Conservation (phyloP, 768 basidiomycete genomes). For the Kwoniella dejecticola region DNA sequence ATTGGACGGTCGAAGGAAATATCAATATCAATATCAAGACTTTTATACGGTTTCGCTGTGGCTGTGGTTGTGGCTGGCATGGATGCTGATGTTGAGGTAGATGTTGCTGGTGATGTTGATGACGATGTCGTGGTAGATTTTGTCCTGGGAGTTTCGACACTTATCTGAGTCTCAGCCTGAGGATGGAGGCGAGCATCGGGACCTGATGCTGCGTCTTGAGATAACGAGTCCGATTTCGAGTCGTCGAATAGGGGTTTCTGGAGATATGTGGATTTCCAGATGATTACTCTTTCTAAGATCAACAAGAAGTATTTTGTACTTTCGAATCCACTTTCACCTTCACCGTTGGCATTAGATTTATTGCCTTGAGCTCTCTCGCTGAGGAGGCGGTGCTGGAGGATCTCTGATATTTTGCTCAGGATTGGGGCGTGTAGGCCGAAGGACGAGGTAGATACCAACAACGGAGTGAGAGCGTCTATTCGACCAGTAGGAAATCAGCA, state of each 20-base stretch:
- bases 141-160: no score
- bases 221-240: not conserved
- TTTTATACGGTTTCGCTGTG: not conserved
- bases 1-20: conserved; percentile 8
- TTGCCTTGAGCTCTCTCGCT: no score
- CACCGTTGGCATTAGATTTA: not conserved
- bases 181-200: no score
- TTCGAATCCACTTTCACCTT: not conserved
- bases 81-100: no score
- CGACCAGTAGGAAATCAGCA: no score
- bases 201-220: not conserved
- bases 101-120: no score
- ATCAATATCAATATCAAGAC: conserved; percentile 1
- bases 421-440: conserved; percentile 15
- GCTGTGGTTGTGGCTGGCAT: not conserved
- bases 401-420: not conserved
- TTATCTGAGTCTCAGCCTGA: no score
- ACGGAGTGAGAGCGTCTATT: conserved; percentile 20
- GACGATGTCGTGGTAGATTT: no score
- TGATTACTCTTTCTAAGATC: conserved; percentile 6
- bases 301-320: not conserved
- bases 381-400: no score
- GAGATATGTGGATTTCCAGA: not conserved
- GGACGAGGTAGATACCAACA: conserved; percentile 1
- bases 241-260: conserved; percentile 6